phyloP scores from a whole-genome alignment of 768 basidiomycete species.

The Punctularia strigosozonata region DNA sequence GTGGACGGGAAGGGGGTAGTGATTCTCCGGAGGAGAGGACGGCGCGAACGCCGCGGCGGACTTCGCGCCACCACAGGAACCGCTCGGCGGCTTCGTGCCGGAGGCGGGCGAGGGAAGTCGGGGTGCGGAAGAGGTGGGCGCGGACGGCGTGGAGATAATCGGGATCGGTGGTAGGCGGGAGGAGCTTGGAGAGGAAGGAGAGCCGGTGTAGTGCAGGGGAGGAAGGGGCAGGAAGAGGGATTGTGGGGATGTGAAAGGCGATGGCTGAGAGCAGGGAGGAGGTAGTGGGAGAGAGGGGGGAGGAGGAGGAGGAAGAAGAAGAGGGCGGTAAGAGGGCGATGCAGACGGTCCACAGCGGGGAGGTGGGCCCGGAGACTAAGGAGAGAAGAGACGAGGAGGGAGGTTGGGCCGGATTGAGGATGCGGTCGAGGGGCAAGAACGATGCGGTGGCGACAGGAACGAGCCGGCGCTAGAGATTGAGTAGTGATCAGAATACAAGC shows the following conservation, averaged over 20 bases:
- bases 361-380: background rate
- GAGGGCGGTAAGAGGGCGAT: background rate
- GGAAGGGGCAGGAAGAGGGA: conserved; percentile 4
- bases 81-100: conserved; percentile 57
- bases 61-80: conserved; percentile 63
- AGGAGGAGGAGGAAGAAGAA: background rate
- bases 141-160: conserved; percentile 39
- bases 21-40: no score
- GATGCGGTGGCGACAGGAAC: conserved; percentile 40
- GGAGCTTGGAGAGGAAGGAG: conserved; percentile 50
- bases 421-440: conserved; percentile 39
- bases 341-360: background rate
- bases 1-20: no score
- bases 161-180: no score
- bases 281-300: conserved; percentile 4
- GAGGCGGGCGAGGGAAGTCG: conserved; percentile 43
- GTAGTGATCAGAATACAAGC: background rate
- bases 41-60: conserved; percentile 47
- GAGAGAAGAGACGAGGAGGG: conserved; percentile 32
- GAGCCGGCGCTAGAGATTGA: conserved; percentile 15
- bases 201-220: conserved; percentile 13
- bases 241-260: conserved; percentile 1
- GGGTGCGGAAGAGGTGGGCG: conserved; percentile 49
- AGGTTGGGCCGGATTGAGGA: conserved; percentile 38
- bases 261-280: background rate